These are phyloP conservation scores for Suillus luteus DNA, from an alignment of 768 basidiomycete genomes.

Conservation along the genomic window DNA sequence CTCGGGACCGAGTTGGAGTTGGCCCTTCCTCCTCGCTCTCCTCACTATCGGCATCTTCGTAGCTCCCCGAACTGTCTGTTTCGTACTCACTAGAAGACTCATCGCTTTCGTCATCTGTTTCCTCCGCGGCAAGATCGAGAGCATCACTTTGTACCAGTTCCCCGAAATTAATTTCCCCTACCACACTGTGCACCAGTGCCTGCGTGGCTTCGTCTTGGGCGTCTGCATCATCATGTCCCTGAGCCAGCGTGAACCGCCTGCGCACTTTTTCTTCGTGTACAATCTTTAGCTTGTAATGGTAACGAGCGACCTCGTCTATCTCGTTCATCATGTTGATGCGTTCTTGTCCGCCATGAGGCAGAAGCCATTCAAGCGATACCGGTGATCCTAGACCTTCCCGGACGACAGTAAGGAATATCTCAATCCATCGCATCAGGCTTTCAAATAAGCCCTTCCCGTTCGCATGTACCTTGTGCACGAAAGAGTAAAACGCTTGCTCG, in stretches of 20 bases:
- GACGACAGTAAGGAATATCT: conserved; percentile 87
- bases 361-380: conserved; percentile 78
- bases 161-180: conserved; percentile 80
- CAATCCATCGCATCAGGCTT: conserved; percentile 94
- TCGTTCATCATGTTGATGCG: conserved; percentile 79
- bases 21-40: conserved; percentile 17
- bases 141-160: conserved; percentile 79
- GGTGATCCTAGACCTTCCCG: conserved; percentile 82
- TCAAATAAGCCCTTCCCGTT: conserved; percentile 95
- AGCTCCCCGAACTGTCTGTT: conserved; percentile 20
- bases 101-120: conserved; percentile 45
- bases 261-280: conserved; percentile 90
- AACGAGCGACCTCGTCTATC: conserved; percentile 84
- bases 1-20: background rate
- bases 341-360: conserved; percentile 81
- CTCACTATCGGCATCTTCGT: conserved; percentile 13
- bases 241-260: conserved; percentile 73
- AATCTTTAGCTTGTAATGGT: conserved; percentile 94
- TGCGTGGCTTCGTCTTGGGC: conserved; percentile 84
- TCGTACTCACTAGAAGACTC: conserved; percentile 45
- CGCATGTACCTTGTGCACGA: conserved; percentile 98
- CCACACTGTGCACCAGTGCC: conserved; percentile 77
- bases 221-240: conserved; percentile 53
- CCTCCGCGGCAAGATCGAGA: conserved; percentile 78
- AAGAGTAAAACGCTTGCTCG: conserved; percentile 93